Conservation (phyloP, 106 monocot genomes). For the Apostasia shenzhenica region DNA sequence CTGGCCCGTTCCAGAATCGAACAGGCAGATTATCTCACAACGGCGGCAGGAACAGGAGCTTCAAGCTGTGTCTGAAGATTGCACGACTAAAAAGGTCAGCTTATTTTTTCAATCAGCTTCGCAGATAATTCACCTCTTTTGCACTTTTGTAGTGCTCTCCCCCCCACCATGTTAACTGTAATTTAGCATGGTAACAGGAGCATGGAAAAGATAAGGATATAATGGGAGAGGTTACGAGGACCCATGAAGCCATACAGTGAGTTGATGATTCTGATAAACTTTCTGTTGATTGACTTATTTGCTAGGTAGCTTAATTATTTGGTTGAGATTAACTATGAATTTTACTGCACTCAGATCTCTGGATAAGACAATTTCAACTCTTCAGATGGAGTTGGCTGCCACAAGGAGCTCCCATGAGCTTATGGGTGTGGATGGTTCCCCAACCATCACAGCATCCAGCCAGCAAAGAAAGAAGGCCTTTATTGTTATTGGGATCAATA, state of each 20-base stretch:
- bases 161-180: neutral
- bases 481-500: conserved; percentile 92
- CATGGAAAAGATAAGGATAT: conserved; percentile 39
- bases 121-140: neutral
- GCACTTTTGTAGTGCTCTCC: neutral
- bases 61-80: conserved; percentile 47
- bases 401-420: conserved; percentile 62
- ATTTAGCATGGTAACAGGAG: conserved; percentile 26
- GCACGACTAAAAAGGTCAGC: conserved; percentile 39
- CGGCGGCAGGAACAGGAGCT: conserved; percentile 58
- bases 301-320: neutral
- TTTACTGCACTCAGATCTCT: conserved; percentile 47
- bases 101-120: neutral
- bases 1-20: conserved; percentile 21
- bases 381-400: conserved; percentile 88
- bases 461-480: conserved; percentile 81
- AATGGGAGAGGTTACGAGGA: conserved; percentile 69
- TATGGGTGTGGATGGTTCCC: conserved; percentile 31
- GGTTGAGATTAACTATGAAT: neutral
- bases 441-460: conserved; percentile 9
- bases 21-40: conserved; percentile 27
- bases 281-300: conserved; percentile 7
- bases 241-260: conserved; percentile 82
- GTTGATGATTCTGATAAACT: conserved; percentile 9
- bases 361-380: conserved; percentile 86